Evolutionary conservation across 768 basidiomycete species (phyloP), one percentile per base, ranked within the genome.

Genomic region (Imleria badia): DNA sequence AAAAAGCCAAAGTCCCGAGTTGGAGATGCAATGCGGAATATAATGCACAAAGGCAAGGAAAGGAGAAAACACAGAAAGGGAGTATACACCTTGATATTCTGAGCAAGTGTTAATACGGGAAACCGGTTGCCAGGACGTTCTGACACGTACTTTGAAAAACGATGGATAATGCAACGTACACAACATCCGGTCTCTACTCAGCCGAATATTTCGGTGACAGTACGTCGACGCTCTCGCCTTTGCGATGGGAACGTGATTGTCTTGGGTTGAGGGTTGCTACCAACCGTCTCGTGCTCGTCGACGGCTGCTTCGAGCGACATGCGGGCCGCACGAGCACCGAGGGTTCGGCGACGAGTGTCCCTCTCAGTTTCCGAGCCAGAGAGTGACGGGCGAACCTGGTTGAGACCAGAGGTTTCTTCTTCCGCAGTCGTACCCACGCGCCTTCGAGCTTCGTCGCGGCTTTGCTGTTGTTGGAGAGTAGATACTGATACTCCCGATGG

Each of bases 401-500:
- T 65, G 15, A 65, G 53, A 26, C 60, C 57, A 29, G 61, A 31
- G 5, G 54, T 51, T 19, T 72, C 66, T 46, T 66, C 61, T 46
- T 69, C 62, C 15, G 63, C 36, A 31, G 65, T 57, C 61, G 44
- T 60, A 67, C 52, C 52, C 65, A 70, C 55, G 65, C 77, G 65
- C 64, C 69, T 66, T 34, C 70, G 66, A 48, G 70, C 74, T 30
- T 66, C 66, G 51, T 75, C 66, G 9, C 76, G 70, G 26, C 49
- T 70, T 56, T 79, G 74, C 53, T 82, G 83, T 63, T 80, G 77
- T 57, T 84, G 81, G 26, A 89, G 69, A 39, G 83, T 74, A 29
- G 78, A 78, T 11, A 85, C 74, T 3, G 82, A 80, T 38, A 78
- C 76, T 7, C 77, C 78, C 23, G 80, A 74, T 1, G 87, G 83